Base-by-base conservation (phyloP, 2,329 filamentous ascomycete genomes). In the Exophiala xenobiotica region DNA sequence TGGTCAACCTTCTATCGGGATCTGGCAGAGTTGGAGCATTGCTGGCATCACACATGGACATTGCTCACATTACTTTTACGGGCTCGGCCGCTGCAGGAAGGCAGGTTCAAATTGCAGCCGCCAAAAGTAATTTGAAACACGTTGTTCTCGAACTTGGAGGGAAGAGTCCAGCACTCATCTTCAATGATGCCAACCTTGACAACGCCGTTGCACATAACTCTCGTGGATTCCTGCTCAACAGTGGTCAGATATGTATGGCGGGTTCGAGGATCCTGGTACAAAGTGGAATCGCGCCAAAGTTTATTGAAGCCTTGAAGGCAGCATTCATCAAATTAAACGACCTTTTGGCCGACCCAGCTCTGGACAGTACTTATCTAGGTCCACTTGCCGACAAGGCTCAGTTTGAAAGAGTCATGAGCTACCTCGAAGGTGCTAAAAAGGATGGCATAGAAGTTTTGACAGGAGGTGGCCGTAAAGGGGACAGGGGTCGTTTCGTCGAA, bases 61-160 rank as follows among this genome's bases (percentile, higher is more conserved):
- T 73, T 37, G 64, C 66, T 56, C 73, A 71, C 59, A 67, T 73
- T 45, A 65, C 63, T 19, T 73, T 72, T 52, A 73, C 70, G 1
- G 70, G 70, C 1, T 65, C 61, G 9, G 63, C 64, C 3, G 59
- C 64, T 18, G 63, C 67, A 4, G 70, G 70, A 5, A 66, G 66
- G 41, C 64, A 67, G 48, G 64, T 73, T 16, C 67, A 70, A 54
- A 68, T 69, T 33, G 59, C 62, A 16, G 70, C 72, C 1, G 64
- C 70, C 3, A 66, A 49, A 24, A 45, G 64, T 26, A 74, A 72
- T 47, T 59, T 75, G 43, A 83, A 82, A 66, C 81, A 80, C 52
- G 79, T 83, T 50, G 82, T 79, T 1, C 70, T 83, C 4, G 81
- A 85, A 66, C 82, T 80, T 3, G 83, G 83, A 27, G 83, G 83